Conservation (phyloP, 2,329 filamentous ascomycete species). For the Rhynchosporium graminicola region DNA sequence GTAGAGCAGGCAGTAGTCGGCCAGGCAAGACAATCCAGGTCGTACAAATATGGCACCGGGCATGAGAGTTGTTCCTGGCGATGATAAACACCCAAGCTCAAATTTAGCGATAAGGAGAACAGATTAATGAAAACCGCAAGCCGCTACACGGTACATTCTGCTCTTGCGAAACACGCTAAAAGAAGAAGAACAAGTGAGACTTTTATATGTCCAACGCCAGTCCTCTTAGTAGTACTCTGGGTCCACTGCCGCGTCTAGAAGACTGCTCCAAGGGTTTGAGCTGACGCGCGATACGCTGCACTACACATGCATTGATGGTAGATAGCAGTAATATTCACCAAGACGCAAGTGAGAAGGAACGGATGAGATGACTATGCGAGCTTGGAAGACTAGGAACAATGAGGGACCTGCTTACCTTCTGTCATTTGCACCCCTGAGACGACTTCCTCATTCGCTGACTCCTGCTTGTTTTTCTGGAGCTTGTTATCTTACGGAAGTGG, state of each 20-base stretch:
- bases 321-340: not conserved
- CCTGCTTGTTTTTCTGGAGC: constrained; percentile 16
- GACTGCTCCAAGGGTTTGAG: constrained; percentile 7
- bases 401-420: constrained; percentile 33
- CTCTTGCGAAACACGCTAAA: constrained; percentile 15
- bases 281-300: not conserved
- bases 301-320: not conserved
- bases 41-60: constrained; percentile 15
- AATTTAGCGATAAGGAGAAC: not conserved
- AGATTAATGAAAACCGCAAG: constrained; percentile 17
- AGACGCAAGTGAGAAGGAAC: not conserved
- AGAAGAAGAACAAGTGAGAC: constrained; percentile 7
- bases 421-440: constrained; percentile 33
- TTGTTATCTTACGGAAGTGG: constrained; percentile 2
- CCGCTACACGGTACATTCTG: constrained; percentile 17
- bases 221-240: not conserved
- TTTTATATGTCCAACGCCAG: not conserved
- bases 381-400: not conserved
- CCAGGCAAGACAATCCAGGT: constrained; percentile 8
- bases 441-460: constrained; percentile 16
- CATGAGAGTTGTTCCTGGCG: not conserved
- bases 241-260: constrained; percentile 1
- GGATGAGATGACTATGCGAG: not conserved
- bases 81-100: not conserved
- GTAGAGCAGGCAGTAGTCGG: not conserved